Evolutionary conservation across 2,329 filamentous ascomycete genomes (phyloP), one percentile per base, ranked within the genome.

Genomic region (Tolypocladium inflatum): DNA sequence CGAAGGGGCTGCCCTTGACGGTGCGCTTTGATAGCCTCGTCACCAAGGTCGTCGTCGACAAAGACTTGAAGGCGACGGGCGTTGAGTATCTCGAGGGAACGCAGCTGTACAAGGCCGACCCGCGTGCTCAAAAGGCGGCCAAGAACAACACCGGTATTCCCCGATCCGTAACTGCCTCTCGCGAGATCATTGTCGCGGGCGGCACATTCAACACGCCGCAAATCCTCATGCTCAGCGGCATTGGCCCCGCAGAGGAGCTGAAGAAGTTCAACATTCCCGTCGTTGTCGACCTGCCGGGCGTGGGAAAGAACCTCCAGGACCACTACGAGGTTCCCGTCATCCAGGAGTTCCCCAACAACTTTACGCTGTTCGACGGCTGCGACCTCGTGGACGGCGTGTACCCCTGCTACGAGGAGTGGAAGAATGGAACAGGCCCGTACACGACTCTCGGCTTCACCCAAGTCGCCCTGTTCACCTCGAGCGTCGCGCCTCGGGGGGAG

Each of bases 261-360:
- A 55, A 71, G 5, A 65, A 69, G n/a, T 72, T 77, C 55, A 65
- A 74, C 19, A 82, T 83, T 41, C 65, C 72, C 0, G 63, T 79
- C 1, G 59, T 82, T 2, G 71, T 71, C 4, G 72, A 79, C 45
- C 72, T 78, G 1, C 80, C 81, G 0, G 83, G 81, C 39, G 81
- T 87, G 4, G 83, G 83, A 37, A 76, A 73, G 41, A 84, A 85
- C 67, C 71, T 86, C 6, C 76, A 83, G 66, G 82, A 86, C 62
- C 80, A 80, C 54, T 79, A 79, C 62, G 79, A 64, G 43, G 41
- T 63, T 23, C 43, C 55, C 13, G 59, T 65, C 7, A 69, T 78
- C 30, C 67, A 72, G 23, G 69, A 63, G 21, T 21, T 57, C 1
- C 39, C 62, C 2, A 51, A 61, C 10, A 63, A 58, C 51, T 37